Percentiles rank a stretch among this genome's conserved stretches.
These are phyloP conservation scores for Serendipita sp. DNA, from an alignment of 768 basidiomycete species.

Conservation along the genomic window DNA sequence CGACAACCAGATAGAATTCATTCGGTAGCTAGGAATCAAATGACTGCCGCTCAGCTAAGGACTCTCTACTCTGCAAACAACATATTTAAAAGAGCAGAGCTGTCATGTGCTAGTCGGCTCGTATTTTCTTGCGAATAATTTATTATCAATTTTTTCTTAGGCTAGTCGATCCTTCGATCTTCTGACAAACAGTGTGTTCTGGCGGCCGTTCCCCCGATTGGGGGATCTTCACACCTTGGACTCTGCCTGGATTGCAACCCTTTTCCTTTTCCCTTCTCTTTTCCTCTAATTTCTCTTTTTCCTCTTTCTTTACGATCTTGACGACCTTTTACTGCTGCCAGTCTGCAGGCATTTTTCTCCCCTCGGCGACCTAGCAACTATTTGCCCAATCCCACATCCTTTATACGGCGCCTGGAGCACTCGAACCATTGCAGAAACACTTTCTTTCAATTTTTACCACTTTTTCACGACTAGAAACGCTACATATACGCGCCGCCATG, in stretches of 20 bases:
- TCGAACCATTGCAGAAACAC: neutral
- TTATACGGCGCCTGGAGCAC: slow-evolving; percentile 2
- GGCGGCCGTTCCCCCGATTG: too few relatives aligned
- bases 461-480: neutral
- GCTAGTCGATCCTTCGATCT: too few relatives aligned
- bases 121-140: too few relatives aligned
- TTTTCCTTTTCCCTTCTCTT: neutral
- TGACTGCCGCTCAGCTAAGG: too few relatives aligned
- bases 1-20: too few relatives aligned
- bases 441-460: neutral
- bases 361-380: neutral
- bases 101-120: too few relatives aligned
- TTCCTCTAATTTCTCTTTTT: neutral
- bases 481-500: neutral
- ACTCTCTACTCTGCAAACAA: too few relatives aligned
- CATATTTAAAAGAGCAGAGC: too few relatives aligned
- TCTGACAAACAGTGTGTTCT: too few relatives aligned
- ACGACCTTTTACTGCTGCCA: neutral
- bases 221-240: neutral
- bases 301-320: slow-evolving; percentile 3
- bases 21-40: too few relatives aligned
- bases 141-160: too few relatives aligned
- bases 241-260: neutral
- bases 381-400: neutral
- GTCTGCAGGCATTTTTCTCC: neutral